Conservation (phyloP, 305 asterid species). For the Solanum hybrid region DNA sequence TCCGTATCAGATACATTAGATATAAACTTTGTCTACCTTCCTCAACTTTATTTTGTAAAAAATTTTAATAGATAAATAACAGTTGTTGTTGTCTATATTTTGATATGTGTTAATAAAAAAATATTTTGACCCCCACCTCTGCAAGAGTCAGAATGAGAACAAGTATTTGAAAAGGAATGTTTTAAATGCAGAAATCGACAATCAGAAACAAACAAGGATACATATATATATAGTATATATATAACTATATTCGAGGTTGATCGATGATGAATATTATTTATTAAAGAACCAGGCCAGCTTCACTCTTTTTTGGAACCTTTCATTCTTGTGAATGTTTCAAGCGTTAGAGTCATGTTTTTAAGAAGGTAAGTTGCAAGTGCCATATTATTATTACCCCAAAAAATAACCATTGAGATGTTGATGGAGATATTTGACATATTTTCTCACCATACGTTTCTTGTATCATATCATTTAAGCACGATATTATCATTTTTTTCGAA, state of each 20-base stretch:
- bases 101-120: neutral
- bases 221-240: neutral
- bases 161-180: neutral
- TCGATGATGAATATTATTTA: neutral
- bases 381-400: neutral
- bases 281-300: neutral
- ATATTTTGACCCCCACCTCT: neutral
- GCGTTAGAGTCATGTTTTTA: neutral
- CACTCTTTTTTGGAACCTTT: neutral
- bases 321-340: neutral
- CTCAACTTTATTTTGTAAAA: neutral
- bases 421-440: neutral
- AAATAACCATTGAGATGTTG: neutral
- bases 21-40: neutral
- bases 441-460: neutral
- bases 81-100: neutral
- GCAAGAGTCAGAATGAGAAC: neutral
- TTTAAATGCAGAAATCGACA: neutral
- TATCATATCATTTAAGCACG: neutral
- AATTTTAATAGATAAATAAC: no score
- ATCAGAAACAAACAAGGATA: neutral
- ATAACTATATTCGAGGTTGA: neutral
- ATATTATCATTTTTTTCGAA: neutral
- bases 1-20: neutral
- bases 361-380: neutral